phyloP scores from a whole-genome alignment of 192 early-diverging fungal genomes.

The Linderina pennispora region DNA sequence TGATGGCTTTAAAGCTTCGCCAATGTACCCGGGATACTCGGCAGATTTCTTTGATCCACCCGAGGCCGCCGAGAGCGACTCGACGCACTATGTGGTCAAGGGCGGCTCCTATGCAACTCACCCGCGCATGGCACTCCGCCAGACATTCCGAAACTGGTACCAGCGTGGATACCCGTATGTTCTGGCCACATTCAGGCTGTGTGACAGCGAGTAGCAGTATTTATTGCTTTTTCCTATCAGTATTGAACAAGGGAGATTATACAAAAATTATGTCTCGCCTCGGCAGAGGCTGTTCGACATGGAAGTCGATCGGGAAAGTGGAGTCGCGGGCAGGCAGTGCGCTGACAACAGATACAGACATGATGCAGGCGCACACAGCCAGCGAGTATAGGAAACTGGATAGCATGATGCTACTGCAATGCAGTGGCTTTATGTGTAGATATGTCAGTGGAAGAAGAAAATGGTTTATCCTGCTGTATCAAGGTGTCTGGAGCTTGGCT shows the following conservation, averaged over 20 bases:
- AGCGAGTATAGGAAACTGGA: too few species aligned
- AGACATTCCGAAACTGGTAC: slow-evolving; percentile 87
- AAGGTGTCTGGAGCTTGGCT: too few species aligned
- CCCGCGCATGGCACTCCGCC: slow-evolving; percentile 60
- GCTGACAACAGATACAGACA: too few species aligned
- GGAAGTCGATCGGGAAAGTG: slow-evolving; percentile 24
- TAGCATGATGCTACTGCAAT: too few species aligned
- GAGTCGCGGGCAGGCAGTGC: slow-evolving; percentile 6
- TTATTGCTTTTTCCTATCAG: not conserved
- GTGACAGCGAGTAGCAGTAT: slow-evolving; percentile 1
- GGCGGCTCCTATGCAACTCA: slow-evolving; percentile 88
- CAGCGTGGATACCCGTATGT: slow-evolving; percentile 81
- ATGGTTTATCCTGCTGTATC: too few species aligned
- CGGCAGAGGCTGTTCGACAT: slow-evolving; percentile 25
- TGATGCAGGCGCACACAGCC: too few species aligned
- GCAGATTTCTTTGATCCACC: slow-evolving; percentile 81
- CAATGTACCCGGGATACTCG: slow-evolving; percentile 85
- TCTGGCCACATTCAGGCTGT: slow-evolving; percentile 70
- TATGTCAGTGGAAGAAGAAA: too few species aligned
- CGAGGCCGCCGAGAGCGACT: slow-evolving; percentile 3
- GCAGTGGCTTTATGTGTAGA: too few species aligned
- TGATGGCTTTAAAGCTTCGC: slow-evolving; percentile 55
- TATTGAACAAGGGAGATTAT: not conserved
- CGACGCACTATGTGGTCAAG: slow-evolving; percentile 72
- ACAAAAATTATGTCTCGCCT: slow-evolving; percentile 10